Base-by-base conservation (phyloP, 257 asterid genomes). In the Salvia miltiorrhiza region DNA sequence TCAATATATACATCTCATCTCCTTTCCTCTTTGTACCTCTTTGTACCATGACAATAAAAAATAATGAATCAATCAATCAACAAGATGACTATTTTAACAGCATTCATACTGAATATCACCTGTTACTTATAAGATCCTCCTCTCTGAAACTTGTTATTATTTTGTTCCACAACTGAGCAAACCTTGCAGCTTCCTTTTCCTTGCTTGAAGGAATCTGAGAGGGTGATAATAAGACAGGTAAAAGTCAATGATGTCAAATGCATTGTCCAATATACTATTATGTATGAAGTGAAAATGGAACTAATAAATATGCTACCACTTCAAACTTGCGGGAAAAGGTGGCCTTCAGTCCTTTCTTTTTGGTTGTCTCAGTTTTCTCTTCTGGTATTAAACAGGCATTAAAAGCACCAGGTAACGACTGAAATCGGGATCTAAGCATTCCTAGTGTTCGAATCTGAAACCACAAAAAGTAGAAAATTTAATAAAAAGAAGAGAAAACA, bases 111-210 rank as follows among this genome's bases (percentile, higher is more conserved):
- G 69, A 59, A 63, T 69, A 66, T 76, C 81, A 89, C 99, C 97
- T 88, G 61, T 91, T 69, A 75, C 97, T 91, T 67, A 94, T 91
- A 56, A 94, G 93, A 85, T 94, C 99, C 82, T 94, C 99, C 84
- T 94, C 99, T 74, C 97, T 86, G 82, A 94, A 94, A 79, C 99
- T 94, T 53, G 97, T 82, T 74, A 94, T 85, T 43, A 94, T 94
- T 85, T 89, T 87, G 84, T 94, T 94, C 99, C 99, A 94, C 82
- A 94, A 72, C 80, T 94, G 99, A 79, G 99, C 97, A 87, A 94
- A 94, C 77, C 97, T 87, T 30, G 99, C 99, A 75, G 97, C 95
- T 77, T 80, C 91, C 77, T 87, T 91, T 78, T 89, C 97, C 73
- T 85, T 84, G 52, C 82, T 87, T 76, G 97, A 89, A 60, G 90